Conservation (phyloP, 106 monocot species). For the Posidonia australis region DNA sequence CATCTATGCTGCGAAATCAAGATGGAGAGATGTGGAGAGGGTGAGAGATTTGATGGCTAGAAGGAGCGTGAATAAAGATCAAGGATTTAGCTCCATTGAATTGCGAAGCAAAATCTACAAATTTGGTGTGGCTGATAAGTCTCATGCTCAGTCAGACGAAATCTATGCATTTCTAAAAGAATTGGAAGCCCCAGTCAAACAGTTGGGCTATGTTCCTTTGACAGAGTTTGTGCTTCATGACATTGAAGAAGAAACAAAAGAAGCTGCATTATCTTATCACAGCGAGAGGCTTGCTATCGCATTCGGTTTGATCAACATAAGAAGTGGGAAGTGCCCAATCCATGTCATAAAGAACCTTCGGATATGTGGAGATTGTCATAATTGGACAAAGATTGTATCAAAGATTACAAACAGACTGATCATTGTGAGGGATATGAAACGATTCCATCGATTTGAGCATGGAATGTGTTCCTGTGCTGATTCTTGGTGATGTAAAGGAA, state of each 20-base stretch:
- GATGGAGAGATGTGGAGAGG: conserved; percentile 63
- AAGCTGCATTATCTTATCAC: conserved; percentile 35
- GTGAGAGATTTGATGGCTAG: conserved; percentile 38
- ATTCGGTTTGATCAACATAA: conserved; percentile 43
- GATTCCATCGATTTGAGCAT: conserved; percentile 43
- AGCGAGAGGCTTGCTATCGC: conserved; percentile 62
- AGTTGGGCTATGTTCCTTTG: conserved; percentile 44
- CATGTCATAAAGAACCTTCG: conserved; percentile 36
- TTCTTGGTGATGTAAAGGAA: conserved; percentile 28
- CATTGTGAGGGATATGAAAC: conserved; percentile 38
- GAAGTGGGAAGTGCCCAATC: conserved; percentile 13
- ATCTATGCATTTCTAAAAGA: conserved; percentile 32
- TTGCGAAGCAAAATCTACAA: conserved; percentile 29
- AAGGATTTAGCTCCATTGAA: conserved; percentile 51
- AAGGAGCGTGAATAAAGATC: conserved; percentile 34
- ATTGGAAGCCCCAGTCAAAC: conserved; percentile 23
- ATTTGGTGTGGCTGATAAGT: conserved; percentile 42
- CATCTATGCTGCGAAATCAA: conserved; percentile 52
- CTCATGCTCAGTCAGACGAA: conserved; percentile 33
- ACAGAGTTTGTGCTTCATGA: conserved; percentile 51
- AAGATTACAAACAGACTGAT: conserved; percentile 21
- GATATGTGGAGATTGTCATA: conserved; percentile 42
- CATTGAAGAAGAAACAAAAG: conserved; percentile 56
- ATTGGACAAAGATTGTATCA: conserved; percentile 34
- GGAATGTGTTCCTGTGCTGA: conserved; percentile 26